Percentiles rank a stretch among this genome's conserved stretches.
phyloP scores from a whole-genome alignment of 805 yeast species.

The Wickerhamiella australiensis region DNA sequence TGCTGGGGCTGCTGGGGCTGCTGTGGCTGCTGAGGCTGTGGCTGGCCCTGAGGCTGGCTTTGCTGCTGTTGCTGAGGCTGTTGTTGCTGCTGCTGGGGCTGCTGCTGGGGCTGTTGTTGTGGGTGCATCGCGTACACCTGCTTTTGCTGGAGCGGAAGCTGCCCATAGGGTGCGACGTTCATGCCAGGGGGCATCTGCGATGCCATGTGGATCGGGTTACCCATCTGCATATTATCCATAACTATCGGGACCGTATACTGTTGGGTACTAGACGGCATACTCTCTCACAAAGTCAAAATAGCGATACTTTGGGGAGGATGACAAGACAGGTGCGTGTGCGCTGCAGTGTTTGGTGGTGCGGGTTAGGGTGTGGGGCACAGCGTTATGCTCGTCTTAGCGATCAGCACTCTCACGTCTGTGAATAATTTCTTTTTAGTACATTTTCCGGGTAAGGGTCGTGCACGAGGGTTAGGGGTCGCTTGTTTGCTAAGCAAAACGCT shows the following conservation, averaged over 20 bases:
- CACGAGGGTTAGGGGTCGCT: not conserved
- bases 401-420: not conserved
- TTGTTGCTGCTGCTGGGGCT: constrained; percentile 8
- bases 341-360: constrained; percentile 4
- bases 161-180: constrained; percentile 4
- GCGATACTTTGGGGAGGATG: not conserved
- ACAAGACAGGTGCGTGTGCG: constrained; percentile 2
- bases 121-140: constrained; percentile 4
- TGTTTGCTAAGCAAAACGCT: not conserved
- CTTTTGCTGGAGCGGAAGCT: constrained; percentile 4
- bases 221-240: constrained; percentile 11
- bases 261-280: constrained; percentile 10
- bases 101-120: constrained; percentile 10
- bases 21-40: constrained; percentile 8
- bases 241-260: constrained; percentile 9
- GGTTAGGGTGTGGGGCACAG: constrained; percentile 10
- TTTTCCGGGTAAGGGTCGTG: not conserved
- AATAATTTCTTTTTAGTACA: not conserved
- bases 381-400: constrained; percentile 4
- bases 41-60: constrained; percentile 16
- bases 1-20: constrained; percentile 7
- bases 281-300: not conserved
- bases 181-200: constrained; percentile 8
- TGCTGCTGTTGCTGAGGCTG: constrained; percentile 14
- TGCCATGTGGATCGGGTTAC: constrained; percentile 5